These are phyloP conservation scores for Lithohypha guttulata DNA, from an alignment of 2,329 filamentous ascomycete species.

Conservation along the genomic window DNA sequence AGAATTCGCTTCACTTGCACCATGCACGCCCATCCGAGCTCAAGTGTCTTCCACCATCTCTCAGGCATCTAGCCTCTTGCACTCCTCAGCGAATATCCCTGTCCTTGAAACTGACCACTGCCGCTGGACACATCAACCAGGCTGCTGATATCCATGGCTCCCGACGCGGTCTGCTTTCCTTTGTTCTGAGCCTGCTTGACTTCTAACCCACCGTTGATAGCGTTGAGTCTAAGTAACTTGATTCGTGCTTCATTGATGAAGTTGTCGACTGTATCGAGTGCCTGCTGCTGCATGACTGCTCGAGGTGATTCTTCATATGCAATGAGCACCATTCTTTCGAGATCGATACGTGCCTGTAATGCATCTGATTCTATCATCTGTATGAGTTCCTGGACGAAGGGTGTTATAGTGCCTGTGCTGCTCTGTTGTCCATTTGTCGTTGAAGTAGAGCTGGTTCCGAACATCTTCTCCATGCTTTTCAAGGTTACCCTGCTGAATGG, in stretches of 20 bases:
- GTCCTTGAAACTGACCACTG: slow-evolving; percentile 5
- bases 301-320: slow-evolving; percentile 59
- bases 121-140: slow-evolving; percentile 5
- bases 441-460: slow-evolving; percentile 44
- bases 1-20: background rate
- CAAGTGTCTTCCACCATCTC: background rate
- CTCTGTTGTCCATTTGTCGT: slow-evolving; percentile 43
- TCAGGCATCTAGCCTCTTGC: background rate
- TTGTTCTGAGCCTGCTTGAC: slow-evolving; percentile 36
- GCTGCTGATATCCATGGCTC: slow-evolving; percentile 5
- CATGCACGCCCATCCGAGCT: background rate
- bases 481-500: slow-evolving; percentile 84
- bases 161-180: slow-evolving; percentile 4
- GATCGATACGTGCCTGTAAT: slow-evolving; percentile 72
- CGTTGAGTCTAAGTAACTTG: slow-evolving; percentile 65
- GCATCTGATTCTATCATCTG: slow-evolving; percentile 62
- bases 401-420: background rate
- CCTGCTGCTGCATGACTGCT: slow-evolving; percentile 56
- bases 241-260: slow-evolving; percentile 68
- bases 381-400: slow-evolving; percentile 53
- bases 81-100: slow-evolving; percentile 4
- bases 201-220: slow-evolving; percentile 65
- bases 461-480: slow-evolving; percentile 64
- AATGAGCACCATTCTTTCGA: slow-evolving; percentile 69
- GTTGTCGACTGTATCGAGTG: slow-evolving; percentile 55